Percentiles rank a stretch among this genome's conserved stretches.
Conservation (phyloP, 2,329 filamentous ascomycete species). For the Colletotrichum liaoningense region DNA sequence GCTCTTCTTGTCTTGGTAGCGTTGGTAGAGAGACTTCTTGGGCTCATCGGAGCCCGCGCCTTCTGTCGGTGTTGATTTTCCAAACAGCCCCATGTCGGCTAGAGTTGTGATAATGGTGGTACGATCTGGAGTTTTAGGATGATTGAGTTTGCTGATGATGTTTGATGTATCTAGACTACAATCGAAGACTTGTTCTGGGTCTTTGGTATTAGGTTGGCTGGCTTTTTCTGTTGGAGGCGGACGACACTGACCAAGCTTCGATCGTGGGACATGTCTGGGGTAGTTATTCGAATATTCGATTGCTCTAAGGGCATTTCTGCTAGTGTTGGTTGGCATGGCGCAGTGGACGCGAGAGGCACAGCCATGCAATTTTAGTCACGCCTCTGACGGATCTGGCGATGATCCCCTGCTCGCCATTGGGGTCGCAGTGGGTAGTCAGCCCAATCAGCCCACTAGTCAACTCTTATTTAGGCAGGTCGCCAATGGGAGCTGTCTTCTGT, state of each 20-base stretch:
- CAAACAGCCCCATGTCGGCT: constrained; percentile 10
- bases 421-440: neutral
- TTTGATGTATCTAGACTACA: neutral
- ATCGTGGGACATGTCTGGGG: neutral
- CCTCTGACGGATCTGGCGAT: neutral
- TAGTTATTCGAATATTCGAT: neutral
- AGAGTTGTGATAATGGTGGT: neutral
- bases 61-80: constrained; percentile 8
- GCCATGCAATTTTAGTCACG: neutral
- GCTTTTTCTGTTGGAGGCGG: neutral
- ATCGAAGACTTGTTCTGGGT: neutral
- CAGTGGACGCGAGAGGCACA: too few species aligned
- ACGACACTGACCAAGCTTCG: neutral
- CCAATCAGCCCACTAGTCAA: neutral
- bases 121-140: neutral
- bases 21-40: constrained; percentile 47
- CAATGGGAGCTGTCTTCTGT: neutral
- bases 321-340: neutral
- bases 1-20: constrained; percentile 46
- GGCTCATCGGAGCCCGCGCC: neutral
- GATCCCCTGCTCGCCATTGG: neutral
- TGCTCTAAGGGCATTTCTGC: neutral
- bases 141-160: neutral
- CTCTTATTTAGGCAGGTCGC: neutral
- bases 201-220: neutral